A percentile compares a stretch with the other conserved stretches of the same genome.
Evolutionary conservation across 441 rosid genomes (phyloP).

Genomic region (Arabidopsis lyrata): DNA sequence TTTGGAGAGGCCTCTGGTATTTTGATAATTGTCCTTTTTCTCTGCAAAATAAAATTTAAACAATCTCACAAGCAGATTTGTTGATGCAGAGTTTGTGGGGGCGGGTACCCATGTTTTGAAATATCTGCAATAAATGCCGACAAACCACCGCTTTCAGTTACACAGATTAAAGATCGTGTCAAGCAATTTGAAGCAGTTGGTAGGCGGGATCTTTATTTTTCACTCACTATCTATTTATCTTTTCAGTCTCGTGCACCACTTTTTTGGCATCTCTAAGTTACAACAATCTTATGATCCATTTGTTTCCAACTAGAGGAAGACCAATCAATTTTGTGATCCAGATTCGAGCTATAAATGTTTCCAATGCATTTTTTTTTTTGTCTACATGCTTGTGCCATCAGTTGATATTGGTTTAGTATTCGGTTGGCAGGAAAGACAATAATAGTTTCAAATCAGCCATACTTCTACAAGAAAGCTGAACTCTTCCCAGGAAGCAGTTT

Average conservation of each 20-base stretch:
- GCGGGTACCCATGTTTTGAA: constrained; percentile 91
- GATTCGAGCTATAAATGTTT: constrained; percentile 28
- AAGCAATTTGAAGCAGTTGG: constrained; percentile 77
- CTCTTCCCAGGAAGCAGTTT: constrained; percentile 95
- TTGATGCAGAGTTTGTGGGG: constrained; percentile 62
- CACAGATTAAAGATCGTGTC: constrained; percentile 78
- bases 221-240: constrained; percentile 8
- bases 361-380: constrained; percentile 1
- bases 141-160: constrained; percentile 79
- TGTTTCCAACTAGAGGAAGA: background rate
- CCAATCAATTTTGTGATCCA: constrained; percentile 6
- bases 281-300: constrained; percentile 19
- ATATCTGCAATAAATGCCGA: constrained; percentile 92
- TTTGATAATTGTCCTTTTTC: background rate
- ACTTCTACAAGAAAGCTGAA: constrained; percentile 91
- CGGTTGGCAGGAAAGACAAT: constrained; percentile 74
- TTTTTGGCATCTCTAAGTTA: constrained; percentile 22
- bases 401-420: constrained; percentile 31
- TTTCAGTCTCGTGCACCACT: background rate
- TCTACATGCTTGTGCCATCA: background rate
- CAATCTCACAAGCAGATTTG: constrained; percentile 28
- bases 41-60: constrained; percentile 14
- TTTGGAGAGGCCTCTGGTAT: constrained; percentile 14
- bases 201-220: constrained; percentile 48
- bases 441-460: constrained; percentile 93